phyloP scores from a whole-genome alignment of 2,329 filamentous ascomycete genomes.

The Thelonectria discophora region DNA sequence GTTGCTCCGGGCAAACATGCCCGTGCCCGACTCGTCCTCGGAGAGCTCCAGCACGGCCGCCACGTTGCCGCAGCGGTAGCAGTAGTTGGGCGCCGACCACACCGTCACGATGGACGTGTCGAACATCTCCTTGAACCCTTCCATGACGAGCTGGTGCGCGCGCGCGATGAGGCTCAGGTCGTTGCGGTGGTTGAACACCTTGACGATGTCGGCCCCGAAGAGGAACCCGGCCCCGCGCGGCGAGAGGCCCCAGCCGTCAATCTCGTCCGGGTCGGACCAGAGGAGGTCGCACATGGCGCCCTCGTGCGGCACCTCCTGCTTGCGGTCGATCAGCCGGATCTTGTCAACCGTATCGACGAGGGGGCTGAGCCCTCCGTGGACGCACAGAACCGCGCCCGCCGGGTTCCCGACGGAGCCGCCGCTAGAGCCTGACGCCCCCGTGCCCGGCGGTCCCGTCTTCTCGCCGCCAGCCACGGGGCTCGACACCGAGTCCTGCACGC shows the following conservation, averaged over 20 bases:
- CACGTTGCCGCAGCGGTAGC: conserved; percentile 94
- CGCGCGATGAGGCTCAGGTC: conserved; percentile 91
- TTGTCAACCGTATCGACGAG: conserved; percentile 94
- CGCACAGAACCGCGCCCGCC: conserved; percentile 88
- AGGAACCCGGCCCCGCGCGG: conserved; percentile 95
- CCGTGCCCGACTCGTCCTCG: conserved; percentile 82
- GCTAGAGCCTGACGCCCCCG: conserved; percentile 77
- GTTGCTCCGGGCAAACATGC: conserved; percentile 74
- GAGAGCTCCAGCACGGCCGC: conserved; percentile 92
- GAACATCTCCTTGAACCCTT: conserved; percentile 99
- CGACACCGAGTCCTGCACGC: conserved; percentile 40
- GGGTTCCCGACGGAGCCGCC: conserved; percentile 70
- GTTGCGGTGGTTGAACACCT: conserved; percentile 94
- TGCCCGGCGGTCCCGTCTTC: conserved; percentile 76
- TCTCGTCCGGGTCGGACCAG: conserved; percentile 98
- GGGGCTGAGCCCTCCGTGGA: conserved; percentile 92
- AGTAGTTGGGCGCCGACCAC: conserved; percentile 98
- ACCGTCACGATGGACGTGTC: conserved; percentile 95
- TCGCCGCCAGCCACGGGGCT: conserved; percentile 42
- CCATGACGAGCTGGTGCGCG: conserved; percentile 98
- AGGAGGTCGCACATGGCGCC: conserved; percentile 98
- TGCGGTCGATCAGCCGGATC: conserved; percentile 92
- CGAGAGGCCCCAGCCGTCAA: conserved; percentile 94
- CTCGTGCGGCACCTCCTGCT: conserved; percentile 98
- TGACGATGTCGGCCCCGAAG: conserved; percentile 95